These are phyloP conservation scores for Ceratocystiopsis minuta DNA, from an alignment of 2,329 filamentous ascomycete genomes.

Conservation along the genomic window DNA sequence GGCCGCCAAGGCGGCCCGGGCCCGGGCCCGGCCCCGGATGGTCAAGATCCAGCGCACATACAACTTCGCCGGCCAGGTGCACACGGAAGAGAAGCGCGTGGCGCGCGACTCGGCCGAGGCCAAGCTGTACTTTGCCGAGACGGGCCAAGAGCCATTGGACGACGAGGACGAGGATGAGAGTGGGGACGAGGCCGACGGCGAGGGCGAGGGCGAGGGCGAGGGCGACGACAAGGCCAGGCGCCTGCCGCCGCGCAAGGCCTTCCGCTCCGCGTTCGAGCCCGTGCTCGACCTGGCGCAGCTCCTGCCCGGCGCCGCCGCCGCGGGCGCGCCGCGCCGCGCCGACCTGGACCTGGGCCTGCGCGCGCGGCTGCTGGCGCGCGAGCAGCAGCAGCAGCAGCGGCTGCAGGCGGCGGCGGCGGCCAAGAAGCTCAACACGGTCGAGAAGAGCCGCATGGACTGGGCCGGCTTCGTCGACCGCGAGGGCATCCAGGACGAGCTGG, in stretches of 20 bases:
- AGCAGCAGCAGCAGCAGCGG: background rate
- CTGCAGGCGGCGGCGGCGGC: slow-evolving; percentile 22
- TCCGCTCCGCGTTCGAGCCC: slow-evolving; percentile 46
- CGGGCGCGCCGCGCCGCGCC: slow-evolving; percentile 20
- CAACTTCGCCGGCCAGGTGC: slow-evolving; percentile 55
- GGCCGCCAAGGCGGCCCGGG: slow-evolving; percentile 12
- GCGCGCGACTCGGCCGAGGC: slow-evolving; percentile 47
- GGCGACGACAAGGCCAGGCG: slow-evolving; percentile 19
- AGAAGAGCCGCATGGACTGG: slow-evolving; percentile 60
- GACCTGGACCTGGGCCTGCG: slow-evolving; percentile 42
- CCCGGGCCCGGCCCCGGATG: slow-evolving; percentile 15
- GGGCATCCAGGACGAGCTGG: slow-evolving; percentile 50
- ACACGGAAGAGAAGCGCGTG: slow-evolving; percentile 55
- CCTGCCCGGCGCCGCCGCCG: slow-evolving; percentile 28
- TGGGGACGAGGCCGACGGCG: slow-evolving; percentile 15
- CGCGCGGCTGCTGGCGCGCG: slow-evolving; percentile 28
- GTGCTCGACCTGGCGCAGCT: slow-evolving; percentile 21
- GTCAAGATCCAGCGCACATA: slow-evolving; percentile 54
- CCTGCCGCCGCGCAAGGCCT: slow-evolving; percentile 33
- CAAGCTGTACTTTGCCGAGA: slow-evolving; percentile 40
- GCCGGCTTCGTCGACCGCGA: slow-evolving; percentile 54
- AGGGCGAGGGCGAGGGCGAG: slow-evolving; percentile 12
- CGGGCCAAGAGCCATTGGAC: slow-evolving; percentile 11
- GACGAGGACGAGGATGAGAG: slow-evolving; percentile 9
- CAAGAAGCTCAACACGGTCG: slow-evolving; percentile 51